These are phyloP conservation scores for Solanum aculeatissimum DNA, from an alignment of 305 asterid genomes.

Conservation along the genomic window DNA sequence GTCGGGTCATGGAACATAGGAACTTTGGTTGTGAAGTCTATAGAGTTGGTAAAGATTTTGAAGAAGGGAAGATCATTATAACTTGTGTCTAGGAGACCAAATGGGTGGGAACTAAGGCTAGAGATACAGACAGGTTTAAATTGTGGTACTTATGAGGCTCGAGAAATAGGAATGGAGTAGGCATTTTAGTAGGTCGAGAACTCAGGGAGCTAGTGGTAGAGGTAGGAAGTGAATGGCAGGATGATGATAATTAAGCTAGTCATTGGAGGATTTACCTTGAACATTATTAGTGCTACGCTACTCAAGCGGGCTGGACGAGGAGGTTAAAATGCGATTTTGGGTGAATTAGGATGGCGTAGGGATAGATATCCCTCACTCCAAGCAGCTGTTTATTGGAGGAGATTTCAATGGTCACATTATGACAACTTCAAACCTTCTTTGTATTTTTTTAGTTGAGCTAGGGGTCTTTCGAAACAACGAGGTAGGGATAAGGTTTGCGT, in stretches of 20 bases:
- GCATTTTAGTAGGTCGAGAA: not conserved
- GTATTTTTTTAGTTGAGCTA: not conserved
- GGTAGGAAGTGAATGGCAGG: not conserved
- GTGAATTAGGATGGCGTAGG: not conserved
- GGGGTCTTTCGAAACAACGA: not conserved
- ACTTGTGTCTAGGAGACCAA: not conserved
- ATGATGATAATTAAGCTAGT: not conserved
- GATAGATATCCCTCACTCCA: not conserved
- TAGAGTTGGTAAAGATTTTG: not conserved
- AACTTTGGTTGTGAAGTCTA: not conserved
- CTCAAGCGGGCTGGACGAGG: not conserved
- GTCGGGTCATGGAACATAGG: not conserved
- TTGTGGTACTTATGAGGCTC: not conserved
- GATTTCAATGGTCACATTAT: not conserved
- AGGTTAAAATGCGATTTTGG: not conserved
- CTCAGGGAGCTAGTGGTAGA: not conserved
- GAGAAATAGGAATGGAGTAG: not conserved
- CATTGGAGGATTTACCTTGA: not conserved
- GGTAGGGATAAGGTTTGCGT: not conserved
- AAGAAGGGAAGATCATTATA: not conserved
- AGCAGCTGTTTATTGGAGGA: not conserved
- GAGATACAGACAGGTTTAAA: not conserved
- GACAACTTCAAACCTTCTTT: not conserved
- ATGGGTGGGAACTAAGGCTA: not conserved
- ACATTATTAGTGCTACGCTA: not conserved